Conservation (phyloP, 1,284 basidiomycete genomes). For the Pyrrhoderma noxium region DNA sequence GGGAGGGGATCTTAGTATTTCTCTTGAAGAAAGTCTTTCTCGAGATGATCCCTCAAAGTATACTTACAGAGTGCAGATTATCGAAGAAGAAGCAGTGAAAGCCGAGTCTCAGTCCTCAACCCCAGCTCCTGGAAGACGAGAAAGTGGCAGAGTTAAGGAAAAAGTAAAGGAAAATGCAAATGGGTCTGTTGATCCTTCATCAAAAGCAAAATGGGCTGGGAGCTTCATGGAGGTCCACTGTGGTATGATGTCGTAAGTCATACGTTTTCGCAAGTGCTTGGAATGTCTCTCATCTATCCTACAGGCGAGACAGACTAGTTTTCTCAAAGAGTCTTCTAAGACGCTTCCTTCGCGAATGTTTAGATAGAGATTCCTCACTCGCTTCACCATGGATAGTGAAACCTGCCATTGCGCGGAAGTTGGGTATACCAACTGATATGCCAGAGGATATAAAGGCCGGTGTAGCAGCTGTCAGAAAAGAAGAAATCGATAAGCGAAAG, state of each 20-base stretch:
- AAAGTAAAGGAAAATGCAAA: conserved; percentile 36
- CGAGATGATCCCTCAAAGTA: conserved; percentile 80
- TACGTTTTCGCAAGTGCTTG: background rate
- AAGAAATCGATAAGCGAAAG: conserved; percentile 83
- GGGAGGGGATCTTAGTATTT: conserved; percentile 73
- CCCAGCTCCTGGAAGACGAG: conserved; percentile 4
- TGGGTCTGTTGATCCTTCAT: conserved; percentile 43
- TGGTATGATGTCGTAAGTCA: conserved; percentile 71
- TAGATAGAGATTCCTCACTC: conserved; percentile 83
- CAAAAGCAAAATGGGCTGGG: conserved; percentile 48
- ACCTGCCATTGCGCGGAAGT: conserved; percentile 71
- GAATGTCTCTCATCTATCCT: conserved; percentile 9
- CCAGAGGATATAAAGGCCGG: conserved; percentile 75
- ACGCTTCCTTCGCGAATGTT: conserved; percentile 91
- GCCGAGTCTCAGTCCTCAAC: conserved; percentile 16
- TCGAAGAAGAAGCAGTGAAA: conserved; percentile 53
- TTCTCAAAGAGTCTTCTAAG: conserved; percentile 96
- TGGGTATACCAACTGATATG: conserved; percentile 80
- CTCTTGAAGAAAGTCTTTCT: conserved; percentile 62
- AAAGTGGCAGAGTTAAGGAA: conserved; percentile 17
- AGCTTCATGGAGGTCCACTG: conserved; percentile 79
- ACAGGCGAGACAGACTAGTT: conserved; percentile 85
- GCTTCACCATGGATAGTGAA: conserved; percentile 96
- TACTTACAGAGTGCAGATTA: conserved; percentile 81
- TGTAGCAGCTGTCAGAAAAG: conserved; percentile 75